phyloP scores from a whole-genome alignment of 345 rosid species.

The Capsella bursapastoris region DNA sequence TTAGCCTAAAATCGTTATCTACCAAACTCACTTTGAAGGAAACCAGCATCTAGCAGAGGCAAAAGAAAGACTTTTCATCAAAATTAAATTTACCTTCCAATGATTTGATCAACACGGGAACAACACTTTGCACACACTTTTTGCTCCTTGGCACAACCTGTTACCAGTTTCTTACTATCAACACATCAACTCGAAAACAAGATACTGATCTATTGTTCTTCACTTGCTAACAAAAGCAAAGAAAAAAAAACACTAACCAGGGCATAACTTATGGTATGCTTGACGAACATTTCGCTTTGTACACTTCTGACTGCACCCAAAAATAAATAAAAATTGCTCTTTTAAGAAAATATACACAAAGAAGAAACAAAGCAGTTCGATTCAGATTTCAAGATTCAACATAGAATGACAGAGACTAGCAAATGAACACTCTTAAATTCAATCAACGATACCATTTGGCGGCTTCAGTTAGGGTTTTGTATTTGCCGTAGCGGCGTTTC shows the following conservation, averaged over 20 bases:
- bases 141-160: constrained; percentile 97
- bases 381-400: not conserved
- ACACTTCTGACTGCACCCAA: constrained; percentile 44
- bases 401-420: not conserved
- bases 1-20: not conserved
- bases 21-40: not conserved
- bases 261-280: constrained; percentile 89
- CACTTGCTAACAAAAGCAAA: constrained; percentile 14
- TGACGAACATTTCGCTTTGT: constrained; percentile 90
- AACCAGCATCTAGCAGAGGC: constrained; percentile 10
- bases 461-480: constrained; percentile 75
- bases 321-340: not conserved
- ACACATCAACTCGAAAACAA: constrained; percentile 13
- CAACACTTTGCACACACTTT: constrained; percentile 90
- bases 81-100: constrained; percentile 65
- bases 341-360: not conserved
- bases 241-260: constrained; percentile 59
- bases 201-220: not conserved
- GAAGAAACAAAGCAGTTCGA: not conserved
- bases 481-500: constrained; percentile 95
- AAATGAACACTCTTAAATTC: not conserved
- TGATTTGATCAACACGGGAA: constrained; percentile 51
- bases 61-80: constrained; percentile 1
- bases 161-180: constrained; percentile 9
- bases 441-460: constrained; percentile 67